These are phyloP conservation scores for Diatrype stigma DNA, from an alignment of 2,329 filamentous ascomycete species.

Conservation along the genomic window DNA sequence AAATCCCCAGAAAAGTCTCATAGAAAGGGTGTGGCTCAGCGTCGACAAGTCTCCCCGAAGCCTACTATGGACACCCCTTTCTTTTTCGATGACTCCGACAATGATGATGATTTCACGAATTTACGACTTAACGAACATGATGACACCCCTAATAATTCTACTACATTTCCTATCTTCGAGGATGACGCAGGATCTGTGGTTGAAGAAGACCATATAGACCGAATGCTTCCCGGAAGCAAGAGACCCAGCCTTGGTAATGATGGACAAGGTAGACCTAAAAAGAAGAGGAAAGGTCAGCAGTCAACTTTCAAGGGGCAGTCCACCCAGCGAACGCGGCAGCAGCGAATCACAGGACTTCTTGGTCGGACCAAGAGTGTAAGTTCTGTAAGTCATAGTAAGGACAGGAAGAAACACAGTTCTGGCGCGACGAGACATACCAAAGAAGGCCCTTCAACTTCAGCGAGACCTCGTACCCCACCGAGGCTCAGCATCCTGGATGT, in stretches of 20 bases:
- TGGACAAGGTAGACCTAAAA: slow-evolving; percentile 20
- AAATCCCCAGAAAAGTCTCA: slow-evolving; percentile 34
- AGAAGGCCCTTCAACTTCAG: slow-evolving; percentile 4
- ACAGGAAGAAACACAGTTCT: background rate
- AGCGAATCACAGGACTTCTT: slow-evolving; percentile 25
- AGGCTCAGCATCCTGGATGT: slow-evolving; percentile 59
- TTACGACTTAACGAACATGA: slow-evolving; percentile 15
- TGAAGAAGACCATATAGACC: slow-evolving; percentile 50
- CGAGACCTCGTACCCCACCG: slow-evolving; percentile 31
- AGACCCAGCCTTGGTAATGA: slow-evolving; percentile 28
- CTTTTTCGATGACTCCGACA: slow-evolving; percentile 46
- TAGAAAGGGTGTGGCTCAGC: slow-evolving; percentile 47
- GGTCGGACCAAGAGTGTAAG: slow-evolving; percentile 14
- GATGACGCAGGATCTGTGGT: slow-evolving; percentile 37
- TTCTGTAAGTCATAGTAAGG: slow-evolving; percentile 1
- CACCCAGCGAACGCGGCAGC: slow-evolving; percentile 22
- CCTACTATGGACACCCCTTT: slow-evolving; percentile 27
- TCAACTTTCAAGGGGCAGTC: slow-evolving; percentile 24
- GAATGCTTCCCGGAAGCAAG: slow-evolving; percentile 43
- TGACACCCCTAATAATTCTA: slow-evolving; percentile 1
- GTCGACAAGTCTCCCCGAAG: slow-evolving; percentile 30
- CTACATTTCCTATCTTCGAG: slow-evolving; percentile 18
- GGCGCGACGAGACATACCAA: slow-evolving; percentile 7
- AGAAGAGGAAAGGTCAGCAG: slow-evolving; percentile 29
- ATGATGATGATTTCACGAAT: slow-evolving; percentile 34